Evolutionary conservation across 805 yeast genomes (phyloP).

Genomic region (Komagataella phaffii): DNA sequence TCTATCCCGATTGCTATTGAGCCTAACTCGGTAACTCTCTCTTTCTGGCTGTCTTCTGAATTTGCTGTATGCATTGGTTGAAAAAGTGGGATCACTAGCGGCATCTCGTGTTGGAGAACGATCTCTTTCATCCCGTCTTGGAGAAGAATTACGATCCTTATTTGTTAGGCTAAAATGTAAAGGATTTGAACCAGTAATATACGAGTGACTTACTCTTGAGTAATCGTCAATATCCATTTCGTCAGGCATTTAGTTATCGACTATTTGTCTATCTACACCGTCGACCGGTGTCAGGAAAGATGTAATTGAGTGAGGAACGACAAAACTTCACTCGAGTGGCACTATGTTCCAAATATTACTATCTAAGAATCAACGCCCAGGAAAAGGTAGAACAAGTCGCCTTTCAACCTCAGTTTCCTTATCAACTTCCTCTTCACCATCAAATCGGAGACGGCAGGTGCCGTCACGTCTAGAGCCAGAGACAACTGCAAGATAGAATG

Average conservation of each 20-base stretch:
- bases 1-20: slow-evolving; percentile 15
- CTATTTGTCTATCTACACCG: not conserved
- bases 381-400: slow-evolving; percentile 68
- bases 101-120: not conserved
- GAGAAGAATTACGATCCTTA: not conserved
- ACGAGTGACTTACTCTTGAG: slow-evolving; percentile 34
- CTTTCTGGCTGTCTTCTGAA: not conserved
- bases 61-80: not conserved
- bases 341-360: too few relatives aligned
- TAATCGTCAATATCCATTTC: slow-evolving; percentile 52
- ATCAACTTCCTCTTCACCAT: slow-evolving; percentile 94
- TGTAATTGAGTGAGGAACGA: not conserved
- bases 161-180: not conserved
- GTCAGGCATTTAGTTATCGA: slow-evolving; percentile 28
- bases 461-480: slow-evolving; percentile 66
- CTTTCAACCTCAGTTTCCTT: slow-evolving; percentile 91
- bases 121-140: not conserved
- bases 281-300: not conserved
- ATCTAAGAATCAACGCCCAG: slow-evolving; percentile 13
- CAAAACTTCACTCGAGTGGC: not conserved
- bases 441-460: slow-evolving; percentile 68
- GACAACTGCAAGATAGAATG: slow-evolving; percentile 91
- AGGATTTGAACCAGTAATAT: slow-evolving; percentile 1
- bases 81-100: not conserved
- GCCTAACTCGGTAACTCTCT: slow-evolving; percentile 14